These are phyloP conservation scores for Penicillium hordei DNA, from an alignment of 2,329 filamentous ascomycete species.

Conservation along the genomic window DNA sequence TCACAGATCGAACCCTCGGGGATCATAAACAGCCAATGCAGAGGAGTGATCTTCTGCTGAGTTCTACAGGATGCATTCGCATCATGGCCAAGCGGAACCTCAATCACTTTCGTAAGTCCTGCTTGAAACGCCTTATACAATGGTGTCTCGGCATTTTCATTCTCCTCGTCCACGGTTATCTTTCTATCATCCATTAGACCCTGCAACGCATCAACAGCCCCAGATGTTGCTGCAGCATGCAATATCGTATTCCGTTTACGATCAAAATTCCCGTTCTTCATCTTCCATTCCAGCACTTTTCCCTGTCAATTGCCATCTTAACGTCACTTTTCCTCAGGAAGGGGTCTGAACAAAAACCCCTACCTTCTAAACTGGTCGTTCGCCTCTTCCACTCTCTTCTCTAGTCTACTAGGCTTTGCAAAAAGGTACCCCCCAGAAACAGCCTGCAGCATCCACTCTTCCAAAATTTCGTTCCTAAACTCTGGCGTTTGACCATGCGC, in stretches of 20 bases:
- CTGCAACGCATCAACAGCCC: conserved; percentile 14
- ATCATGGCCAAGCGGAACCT: conserved; percentile 25
- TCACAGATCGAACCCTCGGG: conserved; percentile 13
- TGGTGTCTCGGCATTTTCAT: conserved; percentile 29
- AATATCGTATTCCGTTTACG: conserved; percentile 28
- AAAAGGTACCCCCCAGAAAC: conserved; percentile 29
- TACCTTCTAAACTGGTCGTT: conserved; percentile 21
- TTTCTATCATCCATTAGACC: conserved; percentile 16
- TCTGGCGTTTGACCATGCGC: conserved; percentile 21
- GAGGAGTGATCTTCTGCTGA: conserved; percentile 19
- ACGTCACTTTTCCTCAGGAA: conserved; percentile 23
- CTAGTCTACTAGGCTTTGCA: conserved; percentile 4
- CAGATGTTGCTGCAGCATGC: conserved; percentile 27
- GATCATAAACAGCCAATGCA: conserved; percentile 31
- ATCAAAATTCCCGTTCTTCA: conserved; percentile 16
- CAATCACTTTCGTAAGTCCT: conserved; percentile 25
- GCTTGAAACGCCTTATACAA: conserved; percentile 32
- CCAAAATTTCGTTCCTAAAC: conserved; percentile 18
- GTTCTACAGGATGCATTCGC: conserved; percentile 23
- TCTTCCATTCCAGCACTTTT: conserved; percentile 13
- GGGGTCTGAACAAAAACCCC: conserved; percentile 27
- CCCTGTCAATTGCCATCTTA: conserved; percentile 9
- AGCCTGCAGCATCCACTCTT: conserved; percentile 27
- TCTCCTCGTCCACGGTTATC: conserved; percentile 21
- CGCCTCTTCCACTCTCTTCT: conserved; percentile 15